Evolutionary conservation across 345 rosid genomes (phyloP), one percentile per base, ranked within the genome.

Genomic region (Microthlaspi erraticum): DNA sequence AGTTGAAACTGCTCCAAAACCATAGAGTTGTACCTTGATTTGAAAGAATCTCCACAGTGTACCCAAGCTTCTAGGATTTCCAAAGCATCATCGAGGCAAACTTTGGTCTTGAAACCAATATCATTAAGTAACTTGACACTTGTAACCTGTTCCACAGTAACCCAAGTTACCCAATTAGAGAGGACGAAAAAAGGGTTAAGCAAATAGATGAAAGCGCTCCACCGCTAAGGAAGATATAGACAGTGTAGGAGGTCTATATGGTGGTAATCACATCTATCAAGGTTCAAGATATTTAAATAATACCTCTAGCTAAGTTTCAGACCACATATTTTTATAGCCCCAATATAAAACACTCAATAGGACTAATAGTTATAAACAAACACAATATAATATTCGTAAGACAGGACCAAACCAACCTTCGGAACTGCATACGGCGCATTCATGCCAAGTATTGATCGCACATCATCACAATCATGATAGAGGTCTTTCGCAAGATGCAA

Each of bases 391-490:
- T 9, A 55, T 55, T 38, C 42, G 39, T 46, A 74, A 66, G 23
- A 48, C 37, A 45, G 16, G 64, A 58, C 60, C 32, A 64, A 73
- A 78, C 93, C 56, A 77, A 94, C 98, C 98, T 89, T 91, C 49
- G 98, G 97, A 79, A 85, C 83, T 64, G 87, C 84, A 74, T 85
- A 93, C 3, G 98, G 97, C 68, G 94, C 97, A 52, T 71, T 80
- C 44, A 78, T 74, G 66, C 98, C 98, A 26, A 93, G 86, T 61
- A 91, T 73, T 32, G 85, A 81, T 59, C 76, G 87, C 71, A 93
- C 94, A 38, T 83, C 80, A 77, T 89, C 96, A 79, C 92, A 88
- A 48, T 91, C 96, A 66, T 85, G 79, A 77, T 86, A 93, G 66
- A 93, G 76, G 50, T 87, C 88, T 59, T 70, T 82, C 43, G 98